phyloP scores from a whole-genome alignment of 2,329 filamentous ascomycete genomes.

The Cryphonectria naterciae region DNA sequence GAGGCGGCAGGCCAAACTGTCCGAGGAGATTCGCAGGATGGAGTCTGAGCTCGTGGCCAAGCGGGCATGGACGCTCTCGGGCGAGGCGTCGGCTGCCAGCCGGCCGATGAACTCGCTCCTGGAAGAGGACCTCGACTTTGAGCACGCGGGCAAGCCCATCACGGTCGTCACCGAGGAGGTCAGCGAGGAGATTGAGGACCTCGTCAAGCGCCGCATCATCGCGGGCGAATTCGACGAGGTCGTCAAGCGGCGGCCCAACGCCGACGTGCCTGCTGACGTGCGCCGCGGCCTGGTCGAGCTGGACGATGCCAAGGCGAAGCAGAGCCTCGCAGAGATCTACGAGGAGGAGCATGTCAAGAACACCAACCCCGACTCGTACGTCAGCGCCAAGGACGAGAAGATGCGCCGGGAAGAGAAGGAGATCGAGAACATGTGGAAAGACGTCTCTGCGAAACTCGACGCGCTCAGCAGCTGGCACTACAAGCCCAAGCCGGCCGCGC shows the following conservation, averaged over 20 bases:
- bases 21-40: slow-evolving; percentile 87
- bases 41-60: slow-evolving; percentile 89
- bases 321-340: slow-evolving; percentile 89
- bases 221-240: slow-evolving; percentile 93
- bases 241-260: slow-evolving; percentile 77
- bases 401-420: slow-evolving; percentile 80
- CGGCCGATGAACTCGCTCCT: slow-evolving; percentile 89
- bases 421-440: slow-evolving; percentile 81
- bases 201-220: slow-evolving; percentile 92
- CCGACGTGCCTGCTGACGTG: slow-evolving; percentile 61
- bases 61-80: slow-evolving; percentile 85
- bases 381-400: slow-evolving; percentile 83
- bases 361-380: slow-evolving; percentile 76
- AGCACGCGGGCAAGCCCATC: slow-evolving; percentile 91
- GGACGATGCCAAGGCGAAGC: slow-evolving; percentile 84
- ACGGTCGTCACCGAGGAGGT: slow-evolving; percentile 91
- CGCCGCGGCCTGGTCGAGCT: slow-evolving; percentile 78
- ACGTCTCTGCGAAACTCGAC: slow-evolving; percentile 80
- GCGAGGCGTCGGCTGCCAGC: slow-evolving; percentile 82
- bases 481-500: slow-evolving; percentile 82
- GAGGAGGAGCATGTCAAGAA: slow-evolving; percentile 87
- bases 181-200: slow-evolving; percentile 86
- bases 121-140: slow-evolving; percentile 94
- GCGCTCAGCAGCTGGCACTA: slow-evolving; percentile 93
- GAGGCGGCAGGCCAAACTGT: slow-evolving; percentile 80